Evolutionary conservation across 805 yeast genomes (phyloP), one percentile per base, ranked within the genome.

Genomic region (Blastobotrys attinorum): DNA sequence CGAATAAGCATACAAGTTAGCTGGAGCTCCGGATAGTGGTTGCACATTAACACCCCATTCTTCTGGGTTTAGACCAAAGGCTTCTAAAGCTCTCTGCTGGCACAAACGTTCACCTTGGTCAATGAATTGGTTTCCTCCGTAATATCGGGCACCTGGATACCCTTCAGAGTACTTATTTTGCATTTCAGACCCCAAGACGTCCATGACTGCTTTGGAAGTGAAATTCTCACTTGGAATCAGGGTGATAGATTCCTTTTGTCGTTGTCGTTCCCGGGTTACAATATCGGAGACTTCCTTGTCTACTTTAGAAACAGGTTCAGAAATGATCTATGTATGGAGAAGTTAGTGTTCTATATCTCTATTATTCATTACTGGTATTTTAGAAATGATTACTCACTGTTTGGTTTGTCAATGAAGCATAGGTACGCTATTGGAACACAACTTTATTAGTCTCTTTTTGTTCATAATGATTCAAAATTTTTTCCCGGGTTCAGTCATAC

Each of bases 1-100:
- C 45, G 88, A 84, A 67, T 90, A 90, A 27, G 88, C 88, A 57
- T 90, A 86, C 64, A 90, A 74, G 67, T 90, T 90, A 44, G 97
- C 97, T 52, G 97, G 97, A 4, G 97, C 89, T 50, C 98, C 98
- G 44, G 95, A 83, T 56, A 90, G 73, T 2, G 97, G 72, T 71
- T 90, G 98, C 40, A 90, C 98, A 55, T 90, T 90, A 56, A 90
- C 97, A 39, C 98, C 98, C 98, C 98, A 90, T 62, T 81, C 70
- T 37, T 73, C 83, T 31, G 92, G 75, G 52, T 81, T 77, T 51
- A 89, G 67, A 47, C 71, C 67, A 66, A 87, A 90, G 8, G 95
- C 88, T 57, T 83, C 76, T 48, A 90, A 71, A 38, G 97, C 98
- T 66, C 98, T 76, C 57, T 79, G 74, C 69, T 88, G 96, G 70